A percentile compares a stretch with the other conserved stretches of the same genome.
Conservation (phyloP, 2,329 filamentous ascomycete genomes). For the Hirsutella rhossiliensis region DNA sequence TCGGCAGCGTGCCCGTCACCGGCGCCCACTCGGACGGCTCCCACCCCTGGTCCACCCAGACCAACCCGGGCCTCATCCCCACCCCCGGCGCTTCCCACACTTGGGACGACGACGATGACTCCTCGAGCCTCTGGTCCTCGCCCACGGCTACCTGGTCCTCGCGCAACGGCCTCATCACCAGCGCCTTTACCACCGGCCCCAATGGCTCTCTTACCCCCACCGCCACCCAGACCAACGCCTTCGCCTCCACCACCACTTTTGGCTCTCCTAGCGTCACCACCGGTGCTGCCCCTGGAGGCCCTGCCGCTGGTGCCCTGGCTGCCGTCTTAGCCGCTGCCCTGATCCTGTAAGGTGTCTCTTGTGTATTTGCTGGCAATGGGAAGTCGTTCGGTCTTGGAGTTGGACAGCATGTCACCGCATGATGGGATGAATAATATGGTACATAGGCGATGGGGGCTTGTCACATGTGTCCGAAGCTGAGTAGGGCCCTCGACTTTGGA, state of each 20-base stretch:
- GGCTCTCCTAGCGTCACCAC: conserved; percentile 3
- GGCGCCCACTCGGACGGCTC: conserved; percentile 1
- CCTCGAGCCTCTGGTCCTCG: no score
- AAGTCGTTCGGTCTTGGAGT: background rate
- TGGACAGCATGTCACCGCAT: background rate
- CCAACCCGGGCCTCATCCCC: no score
- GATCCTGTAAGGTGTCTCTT: conserved; percentile 16
- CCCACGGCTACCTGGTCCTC: background rate
- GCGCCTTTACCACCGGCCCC: no score
- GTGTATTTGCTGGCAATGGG: background rate
- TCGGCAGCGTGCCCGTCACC: background rate
- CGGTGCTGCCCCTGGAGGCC: conserved; percentile 12
- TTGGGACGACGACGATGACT: no score
- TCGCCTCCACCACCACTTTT: background rate
- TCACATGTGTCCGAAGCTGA: background rate
- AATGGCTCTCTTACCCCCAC: background rate
- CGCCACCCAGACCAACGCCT: background rate
- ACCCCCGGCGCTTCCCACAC: no score
- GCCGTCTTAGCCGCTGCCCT: conserved; percentile 18
- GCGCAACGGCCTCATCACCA: background rate
- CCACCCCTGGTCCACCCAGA: no score
- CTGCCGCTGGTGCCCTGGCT: conserved; percentile 15
- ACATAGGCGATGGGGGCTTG: background rate
- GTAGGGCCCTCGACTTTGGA: background rate
- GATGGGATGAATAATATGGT: conserved; percentile 1